These are phyloP conservation scores for Cardamine occulta DNA, from an alignment of 345 rosid genomes.

Conservation along the genomic window DNA sequence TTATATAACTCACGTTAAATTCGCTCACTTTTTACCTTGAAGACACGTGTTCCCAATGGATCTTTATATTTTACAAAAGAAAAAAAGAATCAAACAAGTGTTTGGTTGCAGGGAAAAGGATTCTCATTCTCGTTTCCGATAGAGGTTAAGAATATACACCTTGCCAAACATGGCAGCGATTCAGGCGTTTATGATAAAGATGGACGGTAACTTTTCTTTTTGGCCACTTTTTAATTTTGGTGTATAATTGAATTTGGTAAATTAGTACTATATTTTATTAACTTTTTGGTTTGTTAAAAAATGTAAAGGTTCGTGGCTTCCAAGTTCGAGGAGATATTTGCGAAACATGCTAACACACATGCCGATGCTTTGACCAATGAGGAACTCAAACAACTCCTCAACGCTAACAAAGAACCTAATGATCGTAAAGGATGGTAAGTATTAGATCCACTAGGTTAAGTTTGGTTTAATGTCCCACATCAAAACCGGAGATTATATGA, in stretches of 20 bases:
- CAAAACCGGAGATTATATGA: neutral
- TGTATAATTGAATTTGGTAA: neutral
- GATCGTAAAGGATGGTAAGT: slow-evolving; percentile 63
- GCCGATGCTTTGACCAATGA: slow-evolving; percentile 52
- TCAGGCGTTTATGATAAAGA: slow-evolving; percentile 76
- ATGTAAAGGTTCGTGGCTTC: slow-evolving; percentile 59
- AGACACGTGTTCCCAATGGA: neutral
- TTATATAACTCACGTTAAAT: no score
- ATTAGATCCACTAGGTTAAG: neutral
- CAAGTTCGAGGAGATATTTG: slow-evolving; percentile 80
- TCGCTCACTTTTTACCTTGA: no score
- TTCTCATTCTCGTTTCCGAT: slow-evolving; percentile 67
- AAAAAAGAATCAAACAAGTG: neutral
- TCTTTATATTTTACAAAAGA: neutral
- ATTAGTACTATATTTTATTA: neutral
- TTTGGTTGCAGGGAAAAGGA: slow-evolving; percentile 61
- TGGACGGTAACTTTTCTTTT: slow-evolving; percentile 57
- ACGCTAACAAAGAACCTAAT: slow-evolving; percentile 59
- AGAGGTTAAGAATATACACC: slow-evolving; percentile 70
- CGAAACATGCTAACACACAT: slow-evolving; percentile 55
- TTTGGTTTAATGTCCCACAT: slow-evolving; percentile 2
- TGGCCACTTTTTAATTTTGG: no score
- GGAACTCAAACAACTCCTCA: slow-evolving; percentile 56
- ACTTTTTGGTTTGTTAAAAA: neutral
- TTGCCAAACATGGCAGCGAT: slow-evolving; percentile 82